Base-by-base conservation (phyloP, 176 grass and related monocot species). In the Guadua angustifolia region DNA sequence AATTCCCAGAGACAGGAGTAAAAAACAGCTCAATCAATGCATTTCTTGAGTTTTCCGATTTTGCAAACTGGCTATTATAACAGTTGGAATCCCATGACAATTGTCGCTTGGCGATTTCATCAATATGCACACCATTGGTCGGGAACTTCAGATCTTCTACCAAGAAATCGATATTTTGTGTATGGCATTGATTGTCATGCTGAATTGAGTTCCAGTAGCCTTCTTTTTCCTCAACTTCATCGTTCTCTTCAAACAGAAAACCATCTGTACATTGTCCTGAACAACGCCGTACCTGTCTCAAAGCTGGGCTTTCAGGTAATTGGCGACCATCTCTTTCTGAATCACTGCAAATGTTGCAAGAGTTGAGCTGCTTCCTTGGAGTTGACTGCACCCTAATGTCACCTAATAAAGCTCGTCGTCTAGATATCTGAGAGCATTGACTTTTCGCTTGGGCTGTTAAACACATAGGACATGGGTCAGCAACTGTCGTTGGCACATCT, bases 331-430 rank as follows among this genome's bases (percentile, higher is more conserved):
- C 60, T 86, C 50, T 73, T 86, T 86, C 80, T 67, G 88, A 83
- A 73, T 86, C 79, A 13, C 83, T 86, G 58, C 56, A 82, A 15
- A 60, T 73, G 79, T 33, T 61, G 66, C 26, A 67, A 79, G 75
- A 45, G 6, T 71, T 75, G 63, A 71, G 56, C 65, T 75, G 81
- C 90, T 81, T 92, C 74, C 75, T 83, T 84, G 87, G 90, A 66
- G 83, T 89, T 29, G 87, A 92, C 5, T 77, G 50, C 49, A 73
- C 73, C 73, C 68, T 73, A 56, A 78, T 14, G 24, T 90, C 73
- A 73, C 44, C 39, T 72, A 46, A 81, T 36, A 79, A 86, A 86
- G 64, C 58, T 75, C 55, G 74, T 7, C 38, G 53, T 51, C 75
- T 87, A 32, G 71, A 45, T 52, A 51, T 56, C 90, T 92, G 87